Conservation (phyloP, 2,329 filamentous ascomycete species). For the Cyanodermella asteris region DNA sequence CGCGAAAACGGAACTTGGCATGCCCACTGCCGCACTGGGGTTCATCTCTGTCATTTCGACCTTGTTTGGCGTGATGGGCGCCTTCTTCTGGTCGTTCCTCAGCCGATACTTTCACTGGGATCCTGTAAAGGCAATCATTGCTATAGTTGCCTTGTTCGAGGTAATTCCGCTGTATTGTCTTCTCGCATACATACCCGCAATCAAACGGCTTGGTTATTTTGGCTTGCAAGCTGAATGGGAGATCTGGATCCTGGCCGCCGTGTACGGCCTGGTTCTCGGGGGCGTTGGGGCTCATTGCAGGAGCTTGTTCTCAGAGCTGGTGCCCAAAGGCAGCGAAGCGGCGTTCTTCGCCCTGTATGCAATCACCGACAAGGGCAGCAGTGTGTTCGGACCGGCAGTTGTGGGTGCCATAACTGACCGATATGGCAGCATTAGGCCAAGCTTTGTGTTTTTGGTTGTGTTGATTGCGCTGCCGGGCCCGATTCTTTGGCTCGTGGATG, state of each 20-base stretch:
- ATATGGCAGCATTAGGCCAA: conserved; percentile 58
- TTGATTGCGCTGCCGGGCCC: conserved; percentile 72
- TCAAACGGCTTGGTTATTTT: conserved; percentile 50
- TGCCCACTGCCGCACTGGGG: conserved; percentile 70
- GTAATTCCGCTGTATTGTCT: conserved; percentile 82
- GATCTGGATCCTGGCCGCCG: conserved; percentile 77
- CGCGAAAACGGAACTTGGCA: conserved; percentile 77
- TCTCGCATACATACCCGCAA: conserved; percentile 62
- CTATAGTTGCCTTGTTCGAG: conserved; percentile 42
- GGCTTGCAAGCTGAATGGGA: conserved; percentile 92
- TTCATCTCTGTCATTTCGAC: conserved; percentile 90
- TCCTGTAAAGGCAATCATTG: conserved; percentile 51
- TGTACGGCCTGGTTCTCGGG: conserved; percentile 89
- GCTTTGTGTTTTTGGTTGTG: conserved; percentile 76
- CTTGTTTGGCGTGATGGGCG: conserved; percentile 60
- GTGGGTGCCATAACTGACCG: conserved; percentile 81
- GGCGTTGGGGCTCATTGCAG: conserved; percentile 82
- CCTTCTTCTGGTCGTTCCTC: conserved; percentile 70
- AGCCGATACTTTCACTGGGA: conserved; percentile 46
- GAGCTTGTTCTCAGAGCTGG: conserved; percentile 77
- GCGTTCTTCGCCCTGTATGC: conserved; percentile 94
- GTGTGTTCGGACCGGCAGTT: conserved; percentile 80
- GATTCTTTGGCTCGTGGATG: conserved; percentile 53
- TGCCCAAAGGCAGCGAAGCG: conserved; percentile 82
- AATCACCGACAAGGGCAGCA: conserved; percentile 91